Base-by-base conservation (phyloP, 768 basidiomycete species). In the Roridomyces roridus region DNA sequence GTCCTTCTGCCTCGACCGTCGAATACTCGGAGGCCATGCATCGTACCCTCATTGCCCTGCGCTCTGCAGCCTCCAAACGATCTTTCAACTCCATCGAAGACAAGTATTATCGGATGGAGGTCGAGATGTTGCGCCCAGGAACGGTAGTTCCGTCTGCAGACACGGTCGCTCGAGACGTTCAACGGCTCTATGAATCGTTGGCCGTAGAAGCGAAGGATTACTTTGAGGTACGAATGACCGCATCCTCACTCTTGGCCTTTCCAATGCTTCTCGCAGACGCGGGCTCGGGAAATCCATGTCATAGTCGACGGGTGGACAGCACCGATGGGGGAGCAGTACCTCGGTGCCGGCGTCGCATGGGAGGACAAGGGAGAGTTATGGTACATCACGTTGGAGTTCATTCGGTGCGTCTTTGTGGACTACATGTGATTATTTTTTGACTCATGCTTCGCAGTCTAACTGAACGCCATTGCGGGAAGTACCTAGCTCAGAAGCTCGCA, bases 241-340 rank as follows among this genome's bases (percentile, higher is more conserved):
- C 20, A 40, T 9, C 34, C 28, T 11, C 28, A 4, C 43, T 51
- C 40, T 34, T 24, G 11, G n/a, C n/a, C 15, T 14, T 26, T 45
- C 46, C n/a, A n/a, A 44, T 35, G 24, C 17, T 18, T 24, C 21
- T n/a, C 51, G 55, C n/a, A 64, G 46, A 40, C 37, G 24, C 50
- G 43, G 7, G 49, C 57, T 26, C 25, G 59, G 10, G 44, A 67
- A 8, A 58, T 74, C 24, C 72, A 75, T 54, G 50, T 68, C 18
- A 70, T 68, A 21, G 57, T 75, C 46, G 72, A 75, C 64, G 68
- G 75, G 17, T 75, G 75, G 73, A 73, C 71, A 2, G 61, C 68
- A n/a, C 72, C 73, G 11, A 46, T 71, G 21, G 59, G 57, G 0
- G 47, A 59, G 9, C 68, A 68, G 6, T 74, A 68, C 49, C 67